Evolutionary conservation across 1,139 yeast species (phyloP).

Genomic region (Suhomyces maxii): DNA sequence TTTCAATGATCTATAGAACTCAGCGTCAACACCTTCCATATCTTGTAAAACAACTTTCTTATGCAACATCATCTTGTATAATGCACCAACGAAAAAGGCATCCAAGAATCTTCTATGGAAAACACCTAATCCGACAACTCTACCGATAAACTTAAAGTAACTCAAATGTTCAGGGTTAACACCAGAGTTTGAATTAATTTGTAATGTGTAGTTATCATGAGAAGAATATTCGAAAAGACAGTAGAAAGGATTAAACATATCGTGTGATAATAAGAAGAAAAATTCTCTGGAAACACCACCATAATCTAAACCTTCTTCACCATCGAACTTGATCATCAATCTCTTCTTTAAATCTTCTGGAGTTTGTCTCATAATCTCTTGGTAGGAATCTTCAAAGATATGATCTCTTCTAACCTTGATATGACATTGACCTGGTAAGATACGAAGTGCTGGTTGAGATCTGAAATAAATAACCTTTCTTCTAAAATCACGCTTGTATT

Average conservation of each 20-base stretch:
- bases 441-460: slow-evolving; percentile 96
- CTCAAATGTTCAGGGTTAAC: slow-evolving; percentile 97
- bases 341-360: slow-evolving; percentile 98
- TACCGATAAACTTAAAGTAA: slow-evolving; percentile 96
- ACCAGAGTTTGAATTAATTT: slow-evolving; percentile 96
- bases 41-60: slow-evolving; percentile 94
- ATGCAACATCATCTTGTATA: slow-evolving; percentile 95
- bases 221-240: slow-evolving; percentile 96
- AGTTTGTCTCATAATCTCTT: slow-evolving; percentile 97
- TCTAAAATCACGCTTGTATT: slow-evolving; percentile 97
- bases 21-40: slow-evolving; percentile 99
- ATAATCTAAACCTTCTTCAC: slow-evolving; percentile 98
- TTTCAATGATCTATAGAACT: slow-evolving; percentile 87
- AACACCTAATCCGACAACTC: slow-evolving; percentile 96
- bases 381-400: slow-evolving; percentile 95
- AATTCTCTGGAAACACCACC: slow-evolving; percentile 99
- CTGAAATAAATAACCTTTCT: slow-evolving; percentile 96
- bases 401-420: slow-evolving; percentile 96
- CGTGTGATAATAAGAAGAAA: slow-evolving; percentile 93
- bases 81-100: slow-evolving; percentile 97
- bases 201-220: slow-evolving; percentile 95
- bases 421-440: slow-evolving; percentile 97
- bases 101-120: slow-evolving; percentile 97
- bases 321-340: slow-evolving; percentile 96
- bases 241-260: slow-evolving; percentile 98